Conservation (phyloP, 2,329 filamentous ascomycete genomes). For the Hymenotorrendiella dingleyae region DNA sequence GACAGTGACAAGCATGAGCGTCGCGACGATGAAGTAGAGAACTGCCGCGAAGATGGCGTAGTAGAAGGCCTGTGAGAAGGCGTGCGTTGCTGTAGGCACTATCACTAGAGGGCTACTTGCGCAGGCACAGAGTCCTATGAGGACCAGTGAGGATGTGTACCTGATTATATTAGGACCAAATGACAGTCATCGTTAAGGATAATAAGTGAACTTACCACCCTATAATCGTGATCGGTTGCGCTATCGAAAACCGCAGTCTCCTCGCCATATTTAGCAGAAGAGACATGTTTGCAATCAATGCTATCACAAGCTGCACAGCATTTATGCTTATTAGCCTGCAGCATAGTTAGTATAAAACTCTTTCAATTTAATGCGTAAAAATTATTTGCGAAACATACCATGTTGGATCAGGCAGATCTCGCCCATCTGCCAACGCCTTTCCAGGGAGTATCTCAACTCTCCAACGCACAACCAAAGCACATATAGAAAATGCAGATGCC, state of each 20-base stretch:
- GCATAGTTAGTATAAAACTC: neutral
- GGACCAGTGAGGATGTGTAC: constrained; percentile 57
- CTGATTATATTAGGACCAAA: constrained; percentile 20
- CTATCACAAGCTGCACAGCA: constrained; percentile 68
- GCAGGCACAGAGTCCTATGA: constrained; percentile 61
- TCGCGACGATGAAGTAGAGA: constrained; percentile 73
- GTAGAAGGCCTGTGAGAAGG: constrained; percentile 78
- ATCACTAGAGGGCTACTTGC: constrained; percentile 51
- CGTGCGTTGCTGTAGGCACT: constrained; percentile 46
- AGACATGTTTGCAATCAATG: constrained; percentile 72
- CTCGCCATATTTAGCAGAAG: constrained; percentile 83
- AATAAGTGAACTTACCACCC: constrained; percentile 53
- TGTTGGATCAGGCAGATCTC: constrained; percentile 58
- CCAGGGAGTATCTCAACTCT: constrained; percentile 49
- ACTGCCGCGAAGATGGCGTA: constrained; percentile 73
- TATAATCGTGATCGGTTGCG: constrained; percentile 76
- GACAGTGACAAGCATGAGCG: constrained; percentile 74
- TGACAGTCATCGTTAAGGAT: constrained; percentile 36
- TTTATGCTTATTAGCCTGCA: constrained; percentile 67
- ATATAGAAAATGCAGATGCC: constrained; percentile 82
- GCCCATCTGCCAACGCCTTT: constrained; percentile 44
- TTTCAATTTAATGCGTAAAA: neutral
- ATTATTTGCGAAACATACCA: constrained; percentile 56
- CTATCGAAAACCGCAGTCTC: constrained; percentile 71
- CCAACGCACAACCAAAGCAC: constrained; percentile 78